Percentiles rank a stretch among this genome's conserved stretches.
Conservation (phyloP, 2,329 filamentous ascomycete genomes). For the Talaromyces marneffei region DNA sequence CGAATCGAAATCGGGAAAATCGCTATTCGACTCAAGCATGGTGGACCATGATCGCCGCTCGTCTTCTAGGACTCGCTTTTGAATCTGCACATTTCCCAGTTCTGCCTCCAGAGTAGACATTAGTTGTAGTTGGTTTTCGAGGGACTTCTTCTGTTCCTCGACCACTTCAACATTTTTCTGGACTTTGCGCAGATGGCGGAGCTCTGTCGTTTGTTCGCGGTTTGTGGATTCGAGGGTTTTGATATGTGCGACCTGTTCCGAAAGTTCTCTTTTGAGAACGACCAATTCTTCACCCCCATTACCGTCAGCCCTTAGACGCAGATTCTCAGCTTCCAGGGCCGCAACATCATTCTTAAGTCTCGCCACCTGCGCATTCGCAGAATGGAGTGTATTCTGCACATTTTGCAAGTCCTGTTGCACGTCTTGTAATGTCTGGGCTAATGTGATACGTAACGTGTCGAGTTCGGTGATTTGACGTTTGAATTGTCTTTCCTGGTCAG, state of each 20-base stretch:
- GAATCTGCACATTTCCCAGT: slow-evolving; percentile 70
- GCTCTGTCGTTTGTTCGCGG: slow-evolving; percentile 69
- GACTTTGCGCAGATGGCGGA: slow-evolving; percentile 73
- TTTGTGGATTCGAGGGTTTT: slow-evolving; percentile 74
- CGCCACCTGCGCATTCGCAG: slow-evolving; percentile 60
- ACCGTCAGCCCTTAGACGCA: slow-evolving; percentile 77
- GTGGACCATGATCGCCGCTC: slow-evolving; percentile 82
- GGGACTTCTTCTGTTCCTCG: slow-evolving; percentile 83
- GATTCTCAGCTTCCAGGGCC: slow-evolving; percentile 72
- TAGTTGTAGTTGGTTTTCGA: slow-evolving; percentile 71
- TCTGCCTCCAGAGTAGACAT: slow-evolving; percentile 70
- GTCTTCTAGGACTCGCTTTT: slow-evolving; percentile 81
- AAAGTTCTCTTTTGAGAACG: slow-evolving; percentile 80
- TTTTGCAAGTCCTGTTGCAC: slow-evolving; percentile 51
- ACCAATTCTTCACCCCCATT: slow-evolving; percentile 80
- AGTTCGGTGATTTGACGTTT: slow-evolving; percentile 55
- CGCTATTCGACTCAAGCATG: slow-evolving; percentile 66
- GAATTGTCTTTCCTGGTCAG: slow-evolving; percentile 62
- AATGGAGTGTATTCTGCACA: slow-evolving; percentile 51
- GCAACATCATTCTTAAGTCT: slow-evolving; percentile 67
- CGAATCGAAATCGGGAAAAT: slow-evolving; percentile 69
- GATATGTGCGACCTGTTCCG: slow-evolving; percentile 89
- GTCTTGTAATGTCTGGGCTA: slow-evolving; percentile 52
- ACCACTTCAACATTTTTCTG: slow-evolving; percentile 88
- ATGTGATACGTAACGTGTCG: slow-evolving; percentile 53